These are phyloP conservation scores for Populus ilicifolia DNA, from an alignment of 345 rosid genomes.

Conservation along the genomic window DNA sequence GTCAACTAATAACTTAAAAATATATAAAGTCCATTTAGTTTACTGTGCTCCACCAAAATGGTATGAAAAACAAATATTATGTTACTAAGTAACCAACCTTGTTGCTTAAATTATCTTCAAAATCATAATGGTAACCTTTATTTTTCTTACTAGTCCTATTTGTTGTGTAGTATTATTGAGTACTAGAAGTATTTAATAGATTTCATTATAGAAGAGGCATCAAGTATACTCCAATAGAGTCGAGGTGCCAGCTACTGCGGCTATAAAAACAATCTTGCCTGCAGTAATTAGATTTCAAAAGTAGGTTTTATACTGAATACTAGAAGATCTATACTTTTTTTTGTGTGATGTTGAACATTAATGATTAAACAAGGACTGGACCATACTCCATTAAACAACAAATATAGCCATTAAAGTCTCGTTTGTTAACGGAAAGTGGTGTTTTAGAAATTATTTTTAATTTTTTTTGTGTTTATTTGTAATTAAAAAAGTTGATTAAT, in stretches of 20 bases:
- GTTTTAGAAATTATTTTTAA: too few relatives aligned
- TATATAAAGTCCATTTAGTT: background rate
- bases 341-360: conserved; percentile 24
- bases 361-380: conserved; percentile 25
- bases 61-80: background rate
- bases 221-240: conserved; percentile 26
- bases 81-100: background rate
- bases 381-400: conserved; percentile 15
- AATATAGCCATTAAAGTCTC: background rate
- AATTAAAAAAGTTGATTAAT: too few relatives aligned
- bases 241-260: conserved; percentile 26
- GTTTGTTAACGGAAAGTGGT: too few relatives aligned
- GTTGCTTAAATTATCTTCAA: background rate
- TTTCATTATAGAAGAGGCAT: conserved; percentile 17
- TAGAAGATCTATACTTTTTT: conserved; percentile 31
- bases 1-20: background rate
- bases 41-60: background rate
- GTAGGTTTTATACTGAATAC: conserved; percentile 21
- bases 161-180: background rate
- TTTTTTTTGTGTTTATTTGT: too few relatives aligned
- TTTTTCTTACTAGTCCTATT: background rate
- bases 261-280: conserved; percentile 33
- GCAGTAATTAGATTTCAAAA: conserved; percentile 23
- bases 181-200: background rate
- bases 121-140: background rate